Percentiles rank a stretch among this genome's conserved stretches.
Conservation (phyloP, 306 rosid species). For the Fagus sylvatica region DNA sequence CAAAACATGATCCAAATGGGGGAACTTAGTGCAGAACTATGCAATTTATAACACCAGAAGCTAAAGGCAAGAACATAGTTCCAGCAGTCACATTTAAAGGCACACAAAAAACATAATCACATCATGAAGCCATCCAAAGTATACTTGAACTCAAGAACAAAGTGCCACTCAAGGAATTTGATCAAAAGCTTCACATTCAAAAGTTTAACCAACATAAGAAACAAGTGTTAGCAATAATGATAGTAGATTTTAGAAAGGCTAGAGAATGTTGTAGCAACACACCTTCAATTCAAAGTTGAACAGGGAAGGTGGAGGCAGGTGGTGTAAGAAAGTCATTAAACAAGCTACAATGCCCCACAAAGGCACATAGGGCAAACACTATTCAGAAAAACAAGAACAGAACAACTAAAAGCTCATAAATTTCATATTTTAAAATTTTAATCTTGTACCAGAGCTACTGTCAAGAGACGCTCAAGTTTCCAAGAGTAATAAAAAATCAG, state of each 20-base stretch:
- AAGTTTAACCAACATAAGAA: not conserved
- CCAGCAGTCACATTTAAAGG: constrained; percentile 7
- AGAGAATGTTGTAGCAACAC: not conserved
- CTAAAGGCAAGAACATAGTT: not conserved
- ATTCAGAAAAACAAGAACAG: too few species aligned
- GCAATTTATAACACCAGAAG: not conserved
- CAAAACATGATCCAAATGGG: not conserved
- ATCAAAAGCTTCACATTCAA: not conserved
- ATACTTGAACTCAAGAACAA: not conserved
- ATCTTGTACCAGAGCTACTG: too few species aligned
- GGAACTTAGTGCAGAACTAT: constrained; percentile 3
- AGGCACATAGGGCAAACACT: too few species aligned
- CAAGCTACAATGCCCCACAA: too few species aligned
- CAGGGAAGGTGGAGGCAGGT: too few species aligned
- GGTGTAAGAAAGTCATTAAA: too few species aligned
- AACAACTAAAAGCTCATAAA: too few species aligned
- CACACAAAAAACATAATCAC: not conserved
- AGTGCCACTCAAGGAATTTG: not conserved
- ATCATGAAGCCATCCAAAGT: constrained; percentile 1
- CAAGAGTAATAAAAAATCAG: too few species aligned
- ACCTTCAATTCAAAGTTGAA: too few species aligned
- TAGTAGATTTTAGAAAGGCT: not conserved
- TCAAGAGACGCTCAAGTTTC: too few species aligned
- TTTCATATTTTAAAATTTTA: too few species aligned
- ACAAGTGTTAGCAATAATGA: not conserved